Conservation (phyloP, 345 rosid species). For the Durio zibethinus region DNA sequence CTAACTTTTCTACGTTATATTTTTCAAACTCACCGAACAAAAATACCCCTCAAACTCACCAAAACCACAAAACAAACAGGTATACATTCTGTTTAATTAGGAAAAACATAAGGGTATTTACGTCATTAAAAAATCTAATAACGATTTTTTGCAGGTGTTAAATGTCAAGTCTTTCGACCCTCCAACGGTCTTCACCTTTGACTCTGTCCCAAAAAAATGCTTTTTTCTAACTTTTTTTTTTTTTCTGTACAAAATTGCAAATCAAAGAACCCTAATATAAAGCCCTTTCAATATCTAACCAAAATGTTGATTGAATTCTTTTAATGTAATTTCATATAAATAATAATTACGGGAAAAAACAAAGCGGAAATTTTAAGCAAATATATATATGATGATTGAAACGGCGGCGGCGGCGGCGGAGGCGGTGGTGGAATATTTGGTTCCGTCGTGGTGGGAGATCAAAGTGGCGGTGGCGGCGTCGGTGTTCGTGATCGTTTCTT, state of each 20-base stretch:
- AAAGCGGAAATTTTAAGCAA: background rate
- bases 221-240: too few relatives aligned
- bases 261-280: conserved; percentile 10
- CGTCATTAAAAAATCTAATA: background rate
- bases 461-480: conserved; percentile 69
- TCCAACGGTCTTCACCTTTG: background rate
- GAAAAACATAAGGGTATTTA: background rate
- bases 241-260: background rate
- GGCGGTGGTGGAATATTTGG: conserved; percentile 41
- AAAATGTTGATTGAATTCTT: background rate
- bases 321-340: background rate
- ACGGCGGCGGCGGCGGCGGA: conserved; percentile 39
- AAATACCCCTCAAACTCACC: background rate
- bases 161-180: background rate
- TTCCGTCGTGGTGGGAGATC: conserved; percentile 92
- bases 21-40: background rate
- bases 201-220: background rate
- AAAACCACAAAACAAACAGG: background rate
- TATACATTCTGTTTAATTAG: too few relatives aligned
- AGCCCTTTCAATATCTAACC: background rate
- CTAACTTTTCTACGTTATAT: background rate
- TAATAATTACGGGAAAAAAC: background rate
- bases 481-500: conserved; percentile 49
- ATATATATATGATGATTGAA: conserved; percentile 26
- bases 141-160: background rate